A percentile compares a stretch with the other conserved stretches of the same genome.
Conservation (phyloP, 345 rosid genomes). For the Raphanus sativus region DNA sequence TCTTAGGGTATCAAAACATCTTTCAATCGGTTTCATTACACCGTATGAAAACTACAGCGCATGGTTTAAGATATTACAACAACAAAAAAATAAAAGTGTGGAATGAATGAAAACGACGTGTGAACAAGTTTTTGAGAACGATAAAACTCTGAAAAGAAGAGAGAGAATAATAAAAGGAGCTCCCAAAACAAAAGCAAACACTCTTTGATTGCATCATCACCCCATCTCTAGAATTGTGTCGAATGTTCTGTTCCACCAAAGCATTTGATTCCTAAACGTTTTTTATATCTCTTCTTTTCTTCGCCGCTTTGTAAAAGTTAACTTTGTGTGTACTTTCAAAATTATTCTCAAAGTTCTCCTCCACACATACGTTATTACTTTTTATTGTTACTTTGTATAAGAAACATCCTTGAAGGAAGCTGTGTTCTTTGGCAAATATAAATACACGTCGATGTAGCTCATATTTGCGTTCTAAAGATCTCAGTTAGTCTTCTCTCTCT, state of each 20-base stretch:
- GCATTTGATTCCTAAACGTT: background rate
- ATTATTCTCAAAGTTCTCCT: constrained; percentile 9
- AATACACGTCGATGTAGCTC: constrained; percentile 13
- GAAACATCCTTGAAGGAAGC: background rate
- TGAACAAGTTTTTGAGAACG: background rate
- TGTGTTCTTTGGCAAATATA: constrained; percentile 24
- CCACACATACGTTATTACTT: background rate
- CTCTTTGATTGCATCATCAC: background rate
- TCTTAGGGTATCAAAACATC: background rate
- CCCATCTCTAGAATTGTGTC: background rate
- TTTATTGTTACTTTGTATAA: background rate
- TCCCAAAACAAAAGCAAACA: background rate
- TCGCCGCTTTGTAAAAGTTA: background rate
- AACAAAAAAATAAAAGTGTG: background rate
- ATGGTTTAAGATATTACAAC: background rate
- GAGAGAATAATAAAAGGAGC: background rate
- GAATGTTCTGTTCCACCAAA: background rate
- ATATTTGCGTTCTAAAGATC: background rate
- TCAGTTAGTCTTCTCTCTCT: background rate
- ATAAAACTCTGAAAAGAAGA: background rate
- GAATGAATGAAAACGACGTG: background rate
- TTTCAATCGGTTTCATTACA: background rate
- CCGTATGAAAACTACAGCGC: background rate
- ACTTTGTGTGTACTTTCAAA: constrained; percentile 12
- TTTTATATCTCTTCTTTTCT: background rate